Conservation (phyloP, 2,329 filamentous ascomycete species). For the Thielaviopsis euricoi region DNA sequence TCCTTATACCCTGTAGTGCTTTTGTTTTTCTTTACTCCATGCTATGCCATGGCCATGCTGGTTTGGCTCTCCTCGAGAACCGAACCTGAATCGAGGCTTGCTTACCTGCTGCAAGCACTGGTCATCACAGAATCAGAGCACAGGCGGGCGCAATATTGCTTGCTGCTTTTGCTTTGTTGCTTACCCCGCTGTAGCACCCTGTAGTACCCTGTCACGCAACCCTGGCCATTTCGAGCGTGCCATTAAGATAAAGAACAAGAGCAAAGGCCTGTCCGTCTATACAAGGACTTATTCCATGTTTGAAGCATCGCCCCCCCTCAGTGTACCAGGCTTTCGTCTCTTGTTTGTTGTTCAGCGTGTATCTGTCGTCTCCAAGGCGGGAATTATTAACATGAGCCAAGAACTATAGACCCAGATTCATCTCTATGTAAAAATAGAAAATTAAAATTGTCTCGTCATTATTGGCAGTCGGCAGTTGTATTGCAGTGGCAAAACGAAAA, state of each 20-base stretch:
- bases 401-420: too few species aligned
- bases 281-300: too few species aligned
- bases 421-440: too few species aligned
- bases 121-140: too few species aligned
- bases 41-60: too few species aligned
- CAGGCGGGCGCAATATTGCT: neutral
- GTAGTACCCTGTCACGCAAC: neutral
- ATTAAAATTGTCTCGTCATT: too few species aligned
- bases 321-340: neutral
- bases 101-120: too few species aligned
- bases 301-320: too few species aligned
- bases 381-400: neutral
- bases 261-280: too few species aligned
- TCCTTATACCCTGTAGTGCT: neutral
- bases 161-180: neutral
- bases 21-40: neutral
- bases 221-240: neutral
- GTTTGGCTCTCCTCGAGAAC: neutral
- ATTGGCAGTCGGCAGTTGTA: too few species aligned
- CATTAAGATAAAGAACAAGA: neutral
- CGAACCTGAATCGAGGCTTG: neutral
- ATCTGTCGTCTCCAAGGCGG: neutral
- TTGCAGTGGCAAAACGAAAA: too few species aligned
- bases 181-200: neutral
- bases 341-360: neutral